Conservation (phyloP, 768 basidiomycete species). For the Gautieria morchelliformis region DNA sequence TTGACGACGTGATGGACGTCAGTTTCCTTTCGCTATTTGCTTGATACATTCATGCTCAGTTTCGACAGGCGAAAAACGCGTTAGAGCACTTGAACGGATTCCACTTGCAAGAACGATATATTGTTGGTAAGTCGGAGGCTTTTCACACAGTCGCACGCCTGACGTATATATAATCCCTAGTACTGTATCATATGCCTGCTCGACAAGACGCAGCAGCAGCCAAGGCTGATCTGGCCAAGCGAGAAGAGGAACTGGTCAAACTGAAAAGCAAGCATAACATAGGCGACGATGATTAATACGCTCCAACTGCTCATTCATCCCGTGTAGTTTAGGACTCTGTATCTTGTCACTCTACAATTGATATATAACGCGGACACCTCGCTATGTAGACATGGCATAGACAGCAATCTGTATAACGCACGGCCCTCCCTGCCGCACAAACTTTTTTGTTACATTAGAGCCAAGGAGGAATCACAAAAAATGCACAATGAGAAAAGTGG, state of each 20-base stretch:
- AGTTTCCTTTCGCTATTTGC: conserved; percentile 18
- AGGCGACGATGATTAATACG: conserved; percentile 42
- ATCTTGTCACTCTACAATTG: background rate
- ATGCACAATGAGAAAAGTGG: background rate
- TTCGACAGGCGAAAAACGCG: conserved; percentile 81
- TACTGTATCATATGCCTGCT: conserved; percentile 96
- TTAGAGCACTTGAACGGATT: conserved; percentile 96
- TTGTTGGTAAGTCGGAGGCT: conserved; percentile 45
- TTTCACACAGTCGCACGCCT: background rate
- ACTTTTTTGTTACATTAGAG: background rate
- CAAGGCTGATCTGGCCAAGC: conserved; percentile 82
- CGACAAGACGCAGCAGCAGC: conserved; percentile 90
- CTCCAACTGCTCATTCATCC: background rate
- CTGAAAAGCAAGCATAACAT: conserved; percentile 85
- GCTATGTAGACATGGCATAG: background rate
- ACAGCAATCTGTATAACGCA: background rate
- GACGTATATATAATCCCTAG: conserved; percentile 23
- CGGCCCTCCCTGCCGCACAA: background rate
- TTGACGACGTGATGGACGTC: conserved; percentile 94
- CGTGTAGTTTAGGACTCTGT: background rate
- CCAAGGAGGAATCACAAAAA: background rate
- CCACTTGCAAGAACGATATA: conserved; percentile 95
- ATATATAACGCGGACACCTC: background rate
- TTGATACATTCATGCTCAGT: background rate
- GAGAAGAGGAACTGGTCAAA: conserved; percentile 83